phyloP scores from a whole-genome alignment of 1,284 basidiomycete genomes.

The Ceratobasidium sp. region DNA sequence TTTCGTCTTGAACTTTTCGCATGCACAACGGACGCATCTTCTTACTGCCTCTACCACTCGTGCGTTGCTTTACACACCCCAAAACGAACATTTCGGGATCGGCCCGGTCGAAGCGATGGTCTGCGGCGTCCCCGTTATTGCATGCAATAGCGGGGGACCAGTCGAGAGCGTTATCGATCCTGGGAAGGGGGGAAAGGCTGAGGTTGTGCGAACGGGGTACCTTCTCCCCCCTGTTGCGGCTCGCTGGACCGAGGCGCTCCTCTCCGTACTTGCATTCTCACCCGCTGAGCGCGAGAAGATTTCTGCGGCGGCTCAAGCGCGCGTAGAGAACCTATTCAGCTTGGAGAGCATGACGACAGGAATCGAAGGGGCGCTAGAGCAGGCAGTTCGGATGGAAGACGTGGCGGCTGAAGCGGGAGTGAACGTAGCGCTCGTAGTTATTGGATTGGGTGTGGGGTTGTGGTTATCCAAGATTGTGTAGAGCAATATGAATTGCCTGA shows the following conservation, averaged over 20 bases:
- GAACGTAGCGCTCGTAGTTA: background rate
- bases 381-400: constrained; percentile 57
- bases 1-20: constrained; percentile 89
- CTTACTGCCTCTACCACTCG: constrained; percentile 69
- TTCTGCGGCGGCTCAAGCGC: constrained; percentile 62
- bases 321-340: constrained; percentile 70
- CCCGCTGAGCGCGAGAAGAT: constrained; percentile 62
- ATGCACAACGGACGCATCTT: constrained; percentile 78
- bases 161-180: constrained; percentile 85
- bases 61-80: constrained; percentile 90
- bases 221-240: constrained; percentile 69
- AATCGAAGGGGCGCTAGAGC: constrained; percentile 69
- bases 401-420: constrained; percentile 55
- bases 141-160: constrained; percentile 90
- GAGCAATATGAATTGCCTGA: background rate
- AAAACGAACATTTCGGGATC: constrained; percentile 97
- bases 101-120: constrained; percentile 96
- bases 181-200: constrained; percentile 33
- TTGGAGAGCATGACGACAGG: constrained; percentile 73
- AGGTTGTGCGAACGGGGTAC: constrained; percentile 66
- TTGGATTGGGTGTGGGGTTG: constrained; percentile 8
- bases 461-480: background rate
- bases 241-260: constrained; percentile 75
- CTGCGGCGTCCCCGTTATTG: constrained; percentile 89
- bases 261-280: constrained; percentile 67